Evolutionary conservation across 2,329 filamentous ascomycete species (phyloP), one percentile per base, ranked within the genome.

Genomic region (Fusarium begoniae): DNA sequence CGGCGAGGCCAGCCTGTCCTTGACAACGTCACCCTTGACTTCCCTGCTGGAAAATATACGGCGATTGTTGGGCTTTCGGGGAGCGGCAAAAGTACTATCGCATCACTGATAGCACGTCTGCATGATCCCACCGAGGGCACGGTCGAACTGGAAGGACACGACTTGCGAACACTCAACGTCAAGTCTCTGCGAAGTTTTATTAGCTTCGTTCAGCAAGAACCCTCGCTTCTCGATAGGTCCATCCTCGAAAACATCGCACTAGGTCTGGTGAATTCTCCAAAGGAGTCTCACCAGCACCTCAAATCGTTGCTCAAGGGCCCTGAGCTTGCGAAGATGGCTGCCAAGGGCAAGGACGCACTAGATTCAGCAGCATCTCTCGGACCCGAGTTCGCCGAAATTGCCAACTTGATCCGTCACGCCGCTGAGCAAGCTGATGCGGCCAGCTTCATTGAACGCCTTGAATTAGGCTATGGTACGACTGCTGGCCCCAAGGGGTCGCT

Each of bases 401-500:
- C 50, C n/a, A 53, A 53, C 26, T 20, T 53, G 50, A 35, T 53
- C n/a, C 50, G n/a, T 37, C 50, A 37, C 30, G 50, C 50, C 50
- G 32, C 50, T 37, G 30, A 53, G 50, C 50, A 53, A 26, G 50
- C 50, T 12, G 30, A 53, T 53, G 50, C 50, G 50, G 50, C 89
- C 47, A 78, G 78, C 32, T 92, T 90, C 77, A 90, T 90, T 70
- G 82, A 85, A 44, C 81, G 80, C 2, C 84, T 90, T 6, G 86
- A 90, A 50, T 80, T 86, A 41, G 89, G 90, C 0, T 87, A 88
- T 28, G 84, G 83, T 22, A 88, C 87, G 1, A 79, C 84, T 11
- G 86, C 90, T 4, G 90, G 90, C 4, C 83, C 85, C 3, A 84
- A 83, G 38, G 89, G 89, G 20, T 85, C 84, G n/a, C 83, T 89